Evolutionary conservation across 805 yeast species (phyloP), one percentile per base, ranked within the genome.

Genomic region (Jamesozyma gamospora): DNA sequence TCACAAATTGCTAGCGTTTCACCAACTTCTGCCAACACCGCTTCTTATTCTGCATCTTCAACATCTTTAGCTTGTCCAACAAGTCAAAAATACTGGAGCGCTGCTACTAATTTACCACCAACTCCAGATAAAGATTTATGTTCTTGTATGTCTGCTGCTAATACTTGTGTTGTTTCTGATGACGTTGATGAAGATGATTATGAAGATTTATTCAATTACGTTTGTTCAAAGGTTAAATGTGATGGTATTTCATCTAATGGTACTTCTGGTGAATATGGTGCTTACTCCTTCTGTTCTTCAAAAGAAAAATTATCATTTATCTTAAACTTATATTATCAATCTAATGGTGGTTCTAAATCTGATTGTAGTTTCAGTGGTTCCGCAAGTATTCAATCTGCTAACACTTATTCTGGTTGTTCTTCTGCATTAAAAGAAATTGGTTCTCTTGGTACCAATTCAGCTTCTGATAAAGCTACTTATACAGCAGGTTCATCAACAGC

Each of bases 351-450:
- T 46, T 41, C 53, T 19, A 56, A 56, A 36, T 60, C 69, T 40
- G 82, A 82, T 37, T 81, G 88, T 70, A 71, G 69, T 56, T 82
- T 82, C 63, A 63, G 66, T 45, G 90, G 90, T 43, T 74, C 84
- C 37, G 86, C 84, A 37, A 53, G 78, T 34, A 48, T 78, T 51
- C 64, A 64, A 41, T 34, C 48, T 28, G 74, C 72, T 29, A 49
- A 74, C 34, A 69, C 77, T 29, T 73, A 70, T 33, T 64, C 74
- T 32, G 56, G 71, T 14, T 80, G 87, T 66, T 51, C 75, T 15
- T 66, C 82, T 36, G 66, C 70, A 49, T 58, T 84, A 48, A 60
- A 64, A 17, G 72, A 77, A 49, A 87, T 88, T 50, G 94, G 94
- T 58, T 45, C 71, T 44, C 70, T 72, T 37, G 94, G 94, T 60